Percentiles rank a stretch among this genome's conserved stretches.
These are phyloP conservation scores for Tillandsia leiboldiana DNA, from an alignment of 176 grass and related monocot genomes.

Conservation along the genomic window DNA sequence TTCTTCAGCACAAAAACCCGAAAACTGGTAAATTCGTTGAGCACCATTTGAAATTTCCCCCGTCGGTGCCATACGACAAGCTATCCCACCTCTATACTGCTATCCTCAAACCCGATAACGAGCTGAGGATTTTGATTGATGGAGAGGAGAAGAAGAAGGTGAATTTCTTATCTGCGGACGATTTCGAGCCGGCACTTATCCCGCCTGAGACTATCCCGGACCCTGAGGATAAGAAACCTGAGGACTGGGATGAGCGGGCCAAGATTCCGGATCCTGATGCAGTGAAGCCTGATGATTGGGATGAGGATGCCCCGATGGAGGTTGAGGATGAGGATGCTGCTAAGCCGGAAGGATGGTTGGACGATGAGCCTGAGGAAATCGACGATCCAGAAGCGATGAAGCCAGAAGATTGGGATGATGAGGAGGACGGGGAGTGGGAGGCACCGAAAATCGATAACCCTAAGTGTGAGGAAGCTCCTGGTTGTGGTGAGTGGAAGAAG, in stretches of 20 bases:
- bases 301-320: constrained; percentile 91
- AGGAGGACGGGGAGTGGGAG: constrained; percentile 98
- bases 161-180: constrained; percentile 71
- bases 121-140: constrained; percentile 77
- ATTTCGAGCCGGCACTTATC: constrained; percentile 84
- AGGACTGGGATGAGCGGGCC: constrained; percentile 89
- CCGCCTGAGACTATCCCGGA: constrained; percentile 89
- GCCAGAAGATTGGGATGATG: constrained; percentile 98
- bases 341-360: constrained; percentile 94
- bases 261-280: constrained; percentile 80
- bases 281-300: constrained; percentile 87
- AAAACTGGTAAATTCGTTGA: constrained; percentile 87
- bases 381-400: constrained; percentile 78
- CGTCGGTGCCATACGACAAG: constrained; percentile 84
- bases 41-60: constrained; percentile 88
- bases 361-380: constrained; percentile 91
- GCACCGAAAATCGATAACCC: constrained; percentile 89
- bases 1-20: constrained; percentile 88
- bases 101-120: constrained; percentile 79
- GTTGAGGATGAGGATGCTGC: constrained; percentile 75
- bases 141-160: constrained; percentile 84
- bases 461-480: constrained; percentile 82
- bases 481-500: constrained; percentile 95
- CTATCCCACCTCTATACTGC: constrained; percentile 92
- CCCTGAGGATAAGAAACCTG: constrained; percentile 98